phyloP scores from a whole-genome alignment of 345 rosid species.

The Iberis pinnata region DNA sequence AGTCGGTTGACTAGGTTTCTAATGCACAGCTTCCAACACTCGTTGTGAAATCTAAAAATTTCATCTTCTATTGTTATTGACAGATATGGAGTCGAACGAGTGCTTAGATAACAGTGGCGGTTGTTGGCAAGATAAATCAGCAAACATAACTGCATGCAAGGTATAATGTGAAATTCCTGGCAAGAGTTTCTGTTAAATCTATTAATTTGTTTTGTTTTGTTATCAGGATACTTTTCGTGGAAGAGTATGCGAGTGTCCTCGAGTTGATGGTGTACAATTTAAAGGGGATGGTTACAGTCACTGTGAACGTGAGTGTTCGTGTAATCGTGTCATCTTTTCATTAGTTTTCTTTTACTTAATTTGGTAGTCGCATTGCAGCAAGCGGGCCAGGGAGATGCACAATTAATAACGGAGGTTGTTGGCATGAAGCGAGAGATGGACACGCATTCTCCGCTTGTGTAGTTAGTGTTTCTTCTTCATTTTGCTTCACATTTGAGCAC shows the following conservation, averaged over 20 bases:
- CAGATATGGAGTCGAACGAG: constrained; percentile 94
- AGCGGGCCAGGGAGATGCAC: constrained; percentile 64
- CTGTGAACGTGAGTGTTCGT: constrained; percentile 65
- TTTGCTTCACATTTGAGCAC: neutral
- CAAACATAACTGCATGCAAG: constrained; percentile 94
- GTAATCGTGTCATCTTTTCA: neutral
- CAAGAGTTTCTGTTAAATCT: neutral
- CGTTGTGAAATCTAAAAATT: neutral
- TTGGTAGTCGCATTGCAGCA: constrained; percentile 31
- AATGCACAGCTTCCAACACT: neutral
- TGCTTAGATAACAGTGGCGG: constrained; percentile 92
- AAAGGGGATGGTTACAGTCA: constrained; percentile 93
- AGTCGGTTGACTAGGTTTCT: too few species aligned
- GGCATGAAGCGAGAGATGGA: constrained; percentile 53
- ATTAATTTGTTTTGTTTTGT: constrained; percentile 4
- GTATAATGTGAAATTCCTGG: constrained; percentile 30
- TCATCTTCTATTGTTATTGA: constrained; percentile 11
- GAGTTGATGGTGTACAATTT: constrained; percentile 88
- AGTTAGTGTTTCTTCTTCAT: constrained; percentile 40
- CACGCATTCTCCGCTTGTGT: constrained; percentile 59
- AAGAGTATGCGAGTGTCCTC: constrained; percentile 83
- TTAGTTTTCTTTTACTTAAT: neutral
- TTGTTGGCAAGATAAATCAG: constrained; percentile 80
- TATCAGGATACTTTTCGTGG: constrained; percentile 96
- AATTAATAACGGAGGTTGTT: constrained; percentile 68